Evolutionary conservation across 495 filamentous ascomycete genomes (phyloP), one percentile per base, ranked within the genome.

Genomic region (Aspergillus ellipticus): DNA sequence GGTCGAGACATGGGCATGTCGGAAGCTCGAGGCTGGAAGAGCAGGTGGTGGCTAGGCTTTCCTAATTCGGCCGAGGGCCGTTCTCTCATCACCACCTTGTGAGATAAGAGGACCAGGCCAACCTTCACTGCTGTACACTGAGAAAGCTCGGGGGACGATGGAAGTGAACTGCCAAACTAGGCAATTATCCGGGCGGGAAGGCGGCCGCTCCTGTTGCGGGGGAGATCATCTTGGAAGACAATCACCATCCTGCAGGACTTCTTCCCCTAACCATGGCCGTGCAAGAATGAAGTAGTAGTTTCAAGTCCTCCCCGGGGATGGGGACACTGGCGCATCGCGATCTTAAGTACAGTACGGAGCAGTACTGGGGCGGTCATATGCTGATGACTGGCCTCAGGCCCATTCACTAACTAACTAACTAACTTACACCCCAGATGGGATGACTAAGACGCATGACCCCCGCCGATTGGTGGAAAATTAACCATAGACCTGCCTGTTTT

Each of bases 181-280:
- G 43, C 39, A 57, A 43, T 58, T 58, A 58, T 54, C 56, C 56
- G 56, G 24, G 46, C 16, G 35, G 35, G 35, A 39, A 39, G 35
- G 4, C 35, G 10, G 13, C 13, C 35, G 13, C 11, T 39, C 35
- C 5, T 13, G n/a, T 39, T 15, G 11, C n/a, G 1, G 35, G 35
- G n/a, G 1, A n/a, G 11, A 5, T 13, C 35, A 39, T 39, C 11
- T n/a, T n/a, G n/a, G 1, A 13, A 15, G 35, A 39, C 11, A 39
- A 4, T 4, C 35, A 39, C 10, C 7, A 39, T 39, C 35, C 11
- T 39, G 35, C 35, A 39, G 35, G 13, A 39, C 1, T n/a, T 39
- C 35, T n/a, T 35, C n/a, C 3, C 13, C 35, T 4, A 28, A 28
- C 24, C 24, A 28, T 28, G 24, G 24, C n/a, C n/a, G n/a, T n/a